Base-by-base conservation (phyloP, 179 eudicot genomes). In the Sideroxylon spinosum region DNA sequence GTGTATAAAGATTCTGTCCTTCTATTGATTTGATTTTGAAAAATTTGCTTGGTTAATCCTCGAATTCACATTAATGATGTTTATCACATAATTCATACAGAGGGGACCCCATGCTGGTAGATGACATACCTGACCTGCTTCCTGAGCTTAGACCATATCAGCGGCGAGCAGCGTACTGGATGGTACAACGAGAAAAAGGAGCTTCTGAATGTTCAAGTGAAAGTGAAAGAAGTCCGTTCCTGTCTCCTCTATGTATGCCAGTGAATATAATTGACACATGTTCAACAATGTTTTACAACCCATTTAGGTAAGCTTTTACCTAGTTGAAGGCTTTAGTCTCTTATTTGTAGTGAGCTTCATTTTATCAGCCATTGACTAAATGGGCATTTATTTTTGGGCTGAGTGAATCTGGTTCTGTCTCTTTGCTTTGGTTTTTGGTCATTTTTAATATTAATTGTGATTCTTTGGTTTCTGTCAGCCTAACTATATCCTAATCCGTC, bases 141-240 rank as follows among this genome's bases (percentile, higher is more conserved):
- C 95, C 97, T 28, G 90, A 89, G 86, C 97, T 96, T 79, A 90
- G 99, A 81, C 98, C 99, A 48, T 96, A 96, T 89, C 99, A 96
- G 81, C 90, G 90, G 44, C 94, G 99, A 53, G 99, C 99, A 85
- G 94, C 88, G 79, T 86, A 85, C 80, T 96, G 99, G 99, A 96
- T 96, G 99, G 85, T 89, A 65, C 90, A 91, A 71, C 85, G 98
- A 55, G 99, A 96, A 87, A 94, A 87, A 85, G 90, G 86, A 79
- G 80, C 81, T 79, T 79, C 81, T 75, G 77, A 64, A 37, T 64
- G 67, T 76, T 67, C 78, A 6, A 78, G 70, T 80, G 86, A 67
- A 26, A 77, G 62, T 78, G 84, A 85, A 68, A 84, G 81, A 53
- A 78, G 67, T 82, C 86, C 77, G 76, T 75, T 81, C 49, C 71